Conservation (phyloP, 1,139 yeast genomes). For the Insectozyma bohioensis region DNA sequence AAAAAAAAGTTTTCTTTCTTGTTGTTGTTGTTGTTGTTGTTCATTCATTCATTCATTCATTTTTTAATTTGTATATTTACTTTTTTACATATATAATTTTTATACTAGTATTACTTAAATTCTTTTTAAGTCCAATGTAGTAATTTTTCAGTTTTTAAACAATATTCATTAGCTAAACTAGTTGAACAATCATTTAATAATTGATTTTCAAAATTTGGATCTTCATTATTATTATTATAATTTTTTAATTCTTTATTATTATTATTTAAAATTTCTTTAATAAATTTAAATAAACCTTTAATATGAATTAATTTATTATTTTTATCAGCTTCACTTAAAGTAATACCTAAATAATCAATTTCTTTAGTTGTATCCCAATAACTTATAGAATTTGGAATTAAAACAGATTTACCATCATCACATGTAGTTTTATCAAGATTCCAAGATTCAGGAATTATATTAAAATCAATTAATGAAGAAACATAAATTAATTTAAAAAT, state of each 20-base stretch:
- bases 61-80: no score
- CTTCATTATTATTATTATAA: slow-evolving; percentile 3
- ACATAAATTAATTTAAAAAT: slow-evolving; percentile 18
- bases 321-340: slow-evolving; percentile 22
- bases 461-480: slow-evolving; percentile 20
- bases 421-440: slow-evolving; percentile 12
- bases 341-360: slow-evolving; percentile 20
- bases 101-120: no score
- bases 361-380: slow-evolving; percentile 15
- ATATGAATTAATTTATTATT: slow-evolving; percentile 19
- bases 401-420: slow-evolving; percentile 20
- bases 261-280: slow-evolving; percentile 12
- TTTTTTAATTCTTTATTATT: not conserved
- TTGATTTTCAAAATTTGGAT: slow-evolving; percentile 7
- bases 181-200: slow-evolving; percentile 17
- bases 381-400: slow-evolving; percentile 23
- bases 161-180: slow-evolving; percentile 14
- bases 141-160: slow-evolving; percentile 9
- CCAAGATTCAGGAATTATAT: slow-evolving; percentile 21
- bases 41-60: no score
- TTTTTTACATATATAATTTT: no score
- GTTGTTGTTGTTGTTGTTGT: no score
- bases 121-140: no score
- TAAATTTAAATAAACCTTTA: slow-evolving; percentile 19
- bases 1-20: not conserved